These are phyloP conservation scores for Obelidium mucronatum DNA, from an alignment of 192 early-diverging fungal genomes.

Conservation along the genomic window DNA sequence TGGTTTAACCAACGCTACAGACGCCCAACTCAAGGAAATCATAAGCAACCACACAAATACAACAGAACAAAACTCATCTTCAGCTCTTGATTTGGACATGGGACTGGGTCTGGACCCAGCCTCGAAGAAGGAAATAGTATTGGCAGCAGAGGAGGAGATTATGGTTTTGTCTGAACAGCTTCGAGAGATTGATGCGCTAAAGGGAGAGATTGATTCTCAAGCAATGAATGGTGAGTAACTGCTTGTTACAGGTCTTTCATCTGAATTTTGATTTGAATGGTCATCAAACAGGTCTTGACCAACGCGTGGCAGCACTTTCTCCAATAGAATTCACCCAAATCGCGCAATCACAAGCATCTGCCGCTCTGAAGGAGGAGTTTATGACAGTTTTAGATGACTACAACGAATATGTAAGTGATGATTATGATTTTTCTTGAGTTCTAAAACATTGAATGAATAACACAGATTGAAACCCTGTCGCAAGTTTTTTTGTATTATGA, in stretches of 20 bases:
- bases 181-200: slow-evolving; percentile 31
- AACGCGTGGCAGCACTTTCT: slow-evolving; percentile 18
- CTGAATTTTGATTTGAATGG: neutral
- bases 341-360: slow-evolving; percentile 11
- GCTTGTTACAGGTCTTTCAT: neutral
- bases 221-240: slow-evolving; percentile 28
- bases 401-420: slow-evolving; percentile 30
- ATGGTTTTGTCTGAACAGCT: slow-evolving; percentile 20
- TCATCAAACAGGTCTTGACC: slow-evolving; percentile 19
- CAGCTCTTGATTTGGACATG: slow-evolving; percentile 31
- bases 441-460: no score
- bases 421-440: neutral
- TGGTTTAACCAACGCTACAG: no score
- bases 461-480: slow-evolving; percentile 32
- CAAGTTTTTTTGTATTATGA: slow-evolving; percentile 39
- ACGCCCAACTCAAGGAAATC: slow-evolving; percentile 22
- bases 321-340: slow-evolving; percentile 39
- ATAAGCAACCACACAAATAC: slow-evolving; percentile 37
- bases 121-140: slow-evolving; percentile 34
- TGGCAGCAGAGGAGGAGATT: slow-evolving; percentile 32
- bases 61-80: slow-evolving; percentile 19
- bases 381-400: slow-evolving; percentile 34
- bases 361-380: slow-evolving; percentile 32
- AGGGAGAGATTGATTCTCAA: slow-evolving; percentile 27
- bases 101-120: slow-evolving; percentile 32